These are phyloP conservation scores for Senecio squalidus DNA, from an alignment of 140 eudicot species.

Conservation along the genomic window DNA sequence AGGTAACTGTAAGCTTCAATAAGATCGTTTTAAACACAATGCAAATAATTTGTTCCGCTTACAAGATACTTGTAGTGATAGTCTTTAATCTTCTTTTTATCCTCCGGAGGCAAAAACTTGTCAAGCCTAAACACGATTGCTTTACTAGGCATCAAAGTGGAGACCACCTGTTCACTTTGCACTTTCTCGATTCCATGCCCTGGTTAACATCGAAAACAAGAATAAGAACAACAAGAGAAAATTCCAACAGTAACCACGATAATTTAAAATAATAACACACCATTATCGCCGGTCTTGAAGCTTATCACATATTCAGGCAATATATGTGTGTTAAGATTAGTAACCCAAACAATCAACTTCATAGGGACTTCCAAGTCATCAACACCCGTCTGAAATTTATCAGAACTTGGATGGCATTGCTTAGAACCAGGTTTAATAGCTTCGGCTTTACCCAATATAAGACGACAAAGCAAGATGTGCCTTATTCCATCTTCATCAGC, in stretches of 20 bases:
- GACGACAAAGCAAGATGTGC: too few species aligned
- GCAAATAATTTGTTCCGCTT: not conserved
- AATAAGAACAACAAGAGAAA: too few species aligned
- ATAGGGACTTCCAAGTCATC: not conserved
- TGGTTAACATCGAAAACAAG: too few species aligned
- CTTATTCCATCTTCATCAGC: too few species aligned
- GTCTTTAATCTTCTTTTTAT: constrained; percentile 23
- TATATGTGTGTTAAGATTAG: not conserved
- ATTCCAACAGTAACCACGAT: too few species aligned
- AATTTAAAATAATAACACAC: too few species aligned
- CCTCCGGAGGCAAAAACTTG: constrained; percentile 34
- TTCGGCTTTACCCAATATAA: too few species aligned
- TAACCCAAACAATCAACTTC: not conserved
- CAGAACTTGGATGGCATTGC: too few species aligned
- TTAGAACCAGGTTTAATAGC: too few species aligned
- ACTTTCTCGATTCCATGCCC: too few species aligned
- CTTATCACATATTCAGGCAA: not conserved
- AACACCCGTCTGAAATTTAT: too few species aligned
- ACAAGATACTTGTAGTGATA: not conserved
- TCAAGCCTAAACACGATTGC: not conserved
- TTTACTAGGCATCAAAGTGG: not conserved
- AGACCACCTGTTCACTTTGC: not conserved
- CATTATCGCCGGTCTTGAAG: not conserved
- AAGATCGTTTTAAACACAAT: not conserved
- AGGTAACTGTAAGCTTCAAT: not conserved